These are phyloP conservation scores for Paecilomyces sp. DNA, from an alignment of 2,329 filamentous ascomycete species.

Conservation along the genomic window DNA sequence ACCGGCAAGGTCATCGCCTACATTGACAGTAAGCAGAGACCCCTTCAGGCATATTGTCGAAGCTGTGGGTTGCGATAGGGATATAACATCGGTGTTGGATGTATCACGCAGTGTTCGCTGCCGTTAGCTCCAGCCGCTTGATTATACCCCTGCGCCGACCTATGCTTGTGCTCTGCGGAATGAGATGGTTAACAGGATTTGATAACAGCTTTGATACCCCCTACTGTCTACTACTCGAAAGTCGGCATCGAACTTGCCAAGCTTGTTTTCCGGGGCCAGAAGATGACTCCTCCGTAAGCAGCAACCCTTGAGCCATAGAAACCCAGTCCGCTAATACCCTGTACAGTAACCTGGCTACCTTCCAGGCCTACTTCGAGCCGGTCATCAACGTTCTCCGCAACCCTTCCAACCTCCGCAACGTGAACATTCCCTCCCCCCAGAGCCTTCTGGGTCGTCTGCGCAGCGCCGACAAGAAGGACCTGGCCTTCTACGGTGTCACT, in stretches of 20 bases:
- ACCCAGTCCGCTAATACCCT: slow-evolving; percentile 4
- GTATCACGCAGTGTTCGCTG: not conserved
- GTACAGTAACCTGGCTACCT: slow-evolving; percentile 64
- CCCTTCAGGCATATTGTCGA: slow-evolving; percentile 1
- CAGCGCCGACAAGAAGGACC: slow-evolving; percentile 63
- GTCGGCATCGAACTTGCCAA: slow-evolving; percentile 82
- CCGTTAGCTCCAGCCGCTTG: not conserved
- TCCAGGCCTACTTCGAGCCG: slow-evolving; percentile 81
- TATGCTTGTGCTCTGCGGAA: not conserved
- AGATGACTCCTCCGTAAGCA: slow-evolving; percentile 92
- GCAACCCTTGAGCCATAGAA: slow-evolving; percentile 3
- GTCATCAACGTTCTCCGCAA: slow-evolving; percentile 64
- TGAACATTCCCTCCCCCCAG: slow-evolving; percentile 50
- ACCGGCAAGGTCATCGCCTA: slow-evolving; percentile 72
- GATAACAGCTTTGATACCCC: slow-evolving; percentile 68
- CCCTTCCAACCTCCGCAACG: slow-evolving; percentile 54
- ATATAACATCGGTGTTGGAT: not conserved
- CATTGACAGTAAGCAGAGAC: slow-evolving; percentile 67
- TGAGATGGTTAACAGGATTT: not conserved
- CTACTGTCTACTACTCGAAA: slow-evolving; percentile 83
- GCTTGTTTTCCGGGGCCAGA: slow-evolving; percentile 79
- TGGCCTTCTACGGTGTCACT: slow-evolving; percentile 68
- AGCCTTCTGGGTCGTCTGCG: slow-evolving; percentile 53
- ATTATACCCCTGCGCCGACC: not conserved
- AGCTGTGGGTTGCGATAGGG: slow-evolving; percentile 10